Base-by-base conservation (phyloP, 306 rosid genomes). In the Echinosophora koreensis region DNA sequence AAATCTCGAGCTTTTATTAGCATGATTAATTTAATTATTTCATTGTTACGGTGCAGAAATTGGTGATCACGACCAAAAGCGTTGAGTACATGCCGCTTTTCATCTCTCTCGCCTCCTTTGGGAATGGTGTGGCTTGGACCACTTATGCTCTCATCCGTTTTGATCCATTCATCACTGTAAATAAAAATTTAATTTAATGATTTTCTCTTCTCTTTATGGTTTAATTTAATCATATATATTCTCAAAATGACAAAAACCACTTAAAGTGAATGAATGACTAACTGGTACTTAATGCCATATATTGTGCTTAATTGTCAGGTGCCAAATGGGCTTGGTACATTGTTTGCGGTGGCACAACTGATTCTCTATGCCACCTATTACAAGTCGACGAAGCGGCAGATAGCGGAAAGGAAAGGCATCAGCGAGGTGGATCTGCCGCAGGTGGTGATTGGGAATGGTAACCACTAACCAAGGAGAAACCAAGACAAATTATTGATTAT, bases 51-150 rank as follows among this genome's bases (percentile, higher is more conserved):
- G 7, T 66, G 80, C 88, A 95, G 99, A 95, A 92, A 88, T 13
- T 89, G 87, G 99, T 95, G 84, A 86, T 95, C 9, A 82, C 62
- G 11, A 92, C 96, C 32, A 95, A 92, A 78, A 95, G 98, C 71
- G 90, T 95, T 46, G 96, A 95, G 77, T 95, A 83, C 71, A 95
- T 95, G 98, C 99, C 98, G 0, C 84, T 95, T 42, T 88, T 32
- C 58, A 82, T 95, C 46, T 95, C 99, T 8, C 49, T 95, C 0
- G 89, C 92, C 13, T 83, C 91, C 11, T 80, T 95, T 38, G 92
- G 85, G 4, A 95, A 95, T 62, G 95, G 96, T 0, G 34, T 95
- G 16, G 88, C 91, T 7, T 95, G 99, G 99, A 86, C 91, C 5
- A 51, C 94, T 17, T 94, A 90, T 69, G 93, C 95, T 83, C 86